Evolutionary conservation across 2,329 filamentous ascomycete genomes (phyloP), one percentile per base, ranked within the genome.

Genomic region (Erysiphe pulchra): DNA sequence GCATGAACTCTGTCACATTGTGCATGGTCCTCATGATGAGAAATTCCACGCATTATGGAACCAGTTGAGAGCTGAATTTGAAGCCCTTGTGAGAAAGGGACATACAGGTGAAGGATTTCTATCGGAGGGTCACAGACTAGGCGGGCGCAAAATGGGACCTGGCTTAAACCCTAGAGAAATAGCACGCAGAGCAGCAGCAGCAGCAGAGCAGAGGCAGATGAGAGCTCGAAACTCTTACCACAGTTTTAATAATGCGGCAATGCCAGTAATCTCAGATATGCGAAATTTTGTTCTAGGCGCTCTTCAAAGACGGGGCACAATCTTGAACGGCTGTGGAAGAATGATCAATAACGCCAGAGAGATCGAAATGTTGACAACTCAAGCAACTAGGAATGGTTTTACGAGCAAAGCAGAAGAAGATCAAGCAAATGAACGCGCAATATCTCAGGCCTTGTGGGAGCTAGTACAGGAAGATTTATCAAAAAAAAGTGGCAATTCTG

Each of bases 61-160:
- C 53, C 79, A 92, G 57, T 71, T 94, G 4, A 75, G 87, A 17
- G 81, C 87, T 47, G 86, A 94, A 61, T 77, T 87, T 54, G 73
- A 85, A 54, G 73, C 75, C 2, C 68, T 94, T 7, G 57, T 76
- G 11, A 64, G 74, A 48, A 90, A 87, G 57, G 87, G 87, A 16
- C 94, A 87, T 56, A 92, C 82, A 0, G 87, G 87, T 12, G 85
- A 93, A 60, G 81, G 81, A 0, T 94, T 94, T 61, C 63, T 93
- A 30, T 77, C 77, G 0, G 64, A 77, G 31, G 87, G 86, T 1
- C 72, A 74, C 14, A 72, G 72, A 11, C 69, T 94, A 0, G 86
- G 86, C 46, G 80, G 79, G 2, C 62, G 62, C 47, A 61, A 62
- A 47, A 61, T 59, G 38, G 67, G 83, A n/a, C 73, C 80, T 1